phyloP scores from a whole-genome alignment of 495 filamentous ascomycete species.

The Talaromyces wortmannii region DNA sequence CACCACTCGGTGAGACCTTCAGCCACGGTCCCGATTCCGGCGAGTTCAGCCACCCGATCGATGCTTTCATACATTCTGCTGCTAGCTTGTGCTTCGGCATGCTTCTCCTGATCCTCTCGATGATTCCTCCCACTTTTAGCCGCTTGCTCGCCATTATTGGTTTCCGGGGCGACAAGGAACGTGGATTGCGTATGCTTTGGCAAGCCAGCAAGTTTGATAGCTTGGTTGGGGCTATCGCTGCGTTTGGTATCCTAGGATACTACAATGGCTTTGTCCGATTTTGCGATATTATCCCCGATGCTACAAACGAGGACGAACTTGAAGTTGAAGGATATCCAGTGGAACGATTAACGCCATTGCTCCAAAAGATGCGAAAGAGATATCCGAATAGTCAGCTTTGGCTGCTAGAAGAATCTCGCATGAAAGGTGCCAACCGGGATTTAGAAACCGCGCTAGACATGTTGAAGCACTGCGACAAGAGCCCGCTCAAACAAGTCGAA shows the following conservation, averaged over 20 bases:
- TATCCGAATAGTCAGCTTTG: conserved; percentile 84
- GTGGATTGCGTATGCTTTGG: conserved; percentile 84
- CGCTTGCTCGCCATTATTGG: conserved; percentile 83
- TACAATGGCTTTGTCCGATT: conserved; percentile 82
- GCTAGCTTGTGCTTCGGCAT: conserved; percentile 85
- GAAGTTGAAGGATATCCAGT: conserved; percentile 63
- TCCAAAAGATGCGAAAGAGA: conserved; percentile 64
- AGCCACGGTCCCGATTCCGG: conserved; percentile 41
- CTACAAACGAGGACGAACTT: conserved; percentile 38
- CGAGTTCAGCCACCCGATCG: conserved; percentile 61
- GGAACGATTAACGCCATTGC: conserved; percentile 57
- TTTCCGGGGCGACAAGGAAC: conserved; percentile 83
- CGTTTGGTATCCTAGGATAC: conserved; percentile 71
- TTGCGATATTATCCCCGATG: conserved; percentile 75
- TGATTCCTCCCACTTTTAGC: conserved; percentile 85
- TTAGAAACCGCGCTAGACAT: conserved; percentile 63
- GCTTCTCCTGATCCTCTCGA: conserved; percentile 75
- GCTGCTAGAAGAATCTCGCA: conserved; percentile 83
- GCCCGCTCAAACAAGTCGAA: conserved; percentile 78
- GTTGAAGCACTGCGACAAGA: conserved; percentile 48
- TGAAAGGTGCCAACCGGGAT: conserved; percentile 59
- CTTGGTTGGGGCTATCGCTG: conserved; percentile 86
- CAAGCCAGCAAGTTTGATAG: conserved; percentile 82
- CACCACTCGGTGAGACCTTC: conserved; percentile 21
- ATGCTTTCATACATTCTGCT: conserved; percentile 84